Evolutionary conservation across 257 asterid species (phyloP), one percentile per base, ranked within the genome.

Genomic region (Salvia splendens): DNA sequence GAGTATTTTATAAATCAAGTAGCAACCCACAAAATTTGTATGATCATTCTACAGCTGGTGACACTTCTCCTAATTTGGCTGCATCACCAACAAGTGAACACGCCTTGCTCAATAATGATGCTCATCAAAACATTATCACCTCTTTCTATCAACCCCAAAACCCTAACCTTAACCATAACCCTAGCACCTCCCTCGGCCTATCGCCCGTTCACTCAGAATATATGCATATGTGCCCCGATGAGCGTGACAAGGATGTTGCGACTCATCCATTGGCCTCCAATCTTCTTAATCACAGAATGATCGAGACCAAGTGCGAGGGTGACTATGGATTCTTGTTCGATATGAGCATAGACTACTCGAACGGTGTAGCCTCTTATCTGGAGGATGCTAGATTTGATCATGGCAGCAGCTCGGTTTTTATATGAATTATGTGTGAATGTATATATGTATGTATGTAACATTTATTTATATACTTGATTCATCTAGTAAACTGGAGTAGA

Each of bases 1-100:
- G 97, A 82, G 97, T 91, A 42, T 86, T 91, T 38, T 78, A 91
- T 82, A 91, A 88, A 75, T 72, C 81, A 15, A 85, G 70, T 15
- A 70, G 59, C 72, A 67, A 67, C 80, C 73, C 72, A 15, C 59
- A 67, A 35, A 32, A 67, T 12, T 35, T 17, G 3, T 60, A 55
- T 61, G 73, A 60, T 15, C 2, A 69, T 5, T n/a, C 46, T 5
- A 65, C 35, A 12, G 46, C 49, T 42, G 69, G 55, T 32, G 43
- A 60, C 40, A 66, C 58, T 71, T 76, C 82, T 52, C 84, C 84
- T 24, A 64, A 51, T 28, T 43, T 70, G 49, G 74, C 64, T n/a
- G 15, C 73, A 49, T 69, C 85, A 12, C 78, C 77, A 5, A 72
- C 79, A 35, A 45, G 24, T 14, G 77, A 68, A 17, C 61, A 66